These are phyloP conservation scores for Umbelopsis vinacea DNA, from an alignment of 192 early-diverging fungal species.

Conservation along the genomic window DNA sequence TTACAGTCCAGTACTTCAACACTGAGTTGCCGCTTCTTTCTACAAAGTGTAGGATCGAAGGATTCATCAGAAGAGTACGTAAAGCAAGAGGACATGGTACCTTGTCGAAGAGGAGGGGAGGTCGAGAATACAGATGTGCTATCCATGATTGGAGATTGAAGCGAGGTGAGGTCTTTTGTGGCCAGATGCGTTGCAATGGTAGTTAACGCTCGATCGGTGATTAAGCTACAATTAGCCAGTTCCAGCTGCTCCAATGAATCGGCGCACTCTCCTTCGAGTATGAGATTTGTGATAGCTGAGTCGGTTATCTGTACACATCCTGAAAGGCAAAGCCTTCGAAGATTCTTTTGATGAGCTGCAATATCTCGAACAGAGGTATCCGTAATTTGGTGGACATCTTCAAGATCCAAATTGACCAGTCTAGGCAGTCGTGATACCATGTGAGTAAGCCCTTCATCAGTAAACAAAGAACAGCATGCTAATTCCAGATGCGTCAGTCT, in stretches of 20 bases:
- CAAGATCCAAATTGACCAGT: constrained; percentile 41
- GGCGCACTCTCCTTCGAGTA: constrained; percentile 38
- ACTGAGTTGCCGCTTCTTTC: constrained; percentile 12
- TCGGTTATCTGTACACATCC: constrained; percentile 44
- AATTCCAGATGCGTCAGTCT: constrained; percentile 53
- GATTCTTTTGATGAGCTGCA: constrained; percentile 32
- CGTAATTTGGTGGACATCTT: constrained; percentile 41
- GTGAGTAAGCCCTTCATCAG: constrained; percentile 44
- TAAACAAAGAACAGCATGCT: constrained; percentile 45
- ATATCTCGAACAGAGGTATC: constrained; percentile 33
- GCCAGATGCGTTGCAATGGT: constrained; percentile 50
- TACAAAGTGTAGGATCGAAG: not conserved
- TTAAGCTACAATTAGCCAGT: constrained; percentile 48
- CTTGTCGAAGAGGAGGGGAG: constrained; percentile 32
- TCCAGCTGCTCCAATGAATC: constrained; percentile 43
- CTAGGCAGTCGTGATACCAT: constrained; percentile 29
- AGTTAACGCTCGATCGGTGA: constrained; percentile 49
- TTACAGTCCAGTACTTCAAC: constrained; percentile 56
- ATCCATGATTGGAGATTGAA: constrained; percentile 30
- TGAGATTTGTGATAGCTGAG: constrained; percentile 36
- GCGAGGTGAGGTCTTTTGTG: constrained; percentile 33
- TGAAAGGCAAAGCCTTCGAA: constrained; percentile 41
- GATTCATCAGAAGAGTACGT: constrained; percentile 8
- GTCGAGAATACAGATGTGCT: constrained; percentile 25
- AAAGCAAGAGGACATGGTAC: constrained; percentile 20